Evolutionary conservation across 257 asterid genomes (phyloP), one percentile per base, ranked within the genome.

Genomic region (Solanum bukasovii): DNA sequence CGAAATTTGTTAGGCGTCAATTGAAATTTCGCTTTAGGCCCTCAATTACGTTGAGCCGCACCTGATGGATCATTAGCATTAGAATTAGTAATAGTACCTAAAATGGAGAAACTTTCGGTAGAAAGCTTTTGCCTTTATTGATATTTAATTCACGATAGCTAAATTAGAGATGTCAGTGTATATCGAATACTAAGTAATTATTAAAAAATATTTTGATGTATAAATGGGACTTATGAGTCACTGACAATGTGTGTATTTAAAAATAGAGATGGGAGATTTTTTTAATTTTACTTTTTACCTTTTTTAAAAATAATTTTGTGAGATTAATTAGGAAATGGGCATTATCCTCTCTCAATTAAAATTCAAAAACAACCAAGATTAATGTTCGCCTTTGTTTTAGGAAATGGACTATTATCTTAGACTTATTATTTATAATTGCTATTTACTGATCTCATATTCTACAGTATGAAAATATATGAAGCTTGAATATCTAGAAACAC

Each of bases 91-190:
- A 56, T 56, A 56, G n/a, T 6, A 56, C 65, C 23, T 56, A 56
- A 56, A 18, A 56, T 56, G 65, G n/a, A 56, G 61, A 56, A 52
- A 56, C 4, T 18, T 56, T 20, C 0, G 2, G 4, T 56, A 56
- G 4, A 0, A 56, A 1, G n/a, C 0, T 56, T 6, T 18, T 1
- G 10, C 65, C 4, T 56, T 56, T 56, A 6, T 0, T 56, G 9
- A 56, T 18, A 0, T 56, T 56, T 56, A 56, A 56, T 2, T 56
- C 0, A 20, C 4, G 65, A 18, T 1, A 6, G 0, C 10, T 56
- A 56, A 0, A 56, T 20, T 7, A 56, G 1, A 2, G 65, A 7
- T 56, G 65, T 0, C 0, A 0, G 1, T 20, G n/a, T 20, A 18
- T 56, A 56, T 56, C 4, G n/a, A 56, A 56, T 56, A 56, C 10